These are phyloP conservation scores for Emmonsiellopsis sp. DNA, from an alignment of 2,329 filamentous ascomycete genomes.

Conservation along the genomic window DNA sequence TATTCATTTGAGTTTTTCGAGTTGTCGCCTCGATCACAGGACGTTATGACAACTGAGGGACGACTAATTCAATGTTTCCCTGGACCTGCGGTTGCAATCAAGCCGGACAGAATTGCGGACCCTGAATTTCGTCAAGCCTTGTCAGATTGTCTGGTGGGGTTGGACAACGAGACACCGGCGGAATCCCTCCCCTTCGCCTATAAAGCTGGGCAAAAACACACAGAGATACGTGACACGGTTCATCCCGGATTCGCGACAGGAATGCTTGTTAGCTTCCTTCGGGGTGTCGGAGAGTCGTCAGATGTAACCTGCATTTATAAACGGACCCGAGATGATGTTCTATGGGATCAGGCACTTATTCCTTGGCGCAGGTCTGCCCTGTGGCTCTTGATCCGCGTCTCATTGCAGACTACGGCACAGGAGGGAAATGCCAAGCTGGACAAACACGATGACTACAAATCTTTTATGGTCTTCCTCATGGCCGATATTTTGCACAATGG, in stretches of 20 bases:
- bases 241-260: constrained; percentile 44
- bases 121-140: constrained; percentile 19
- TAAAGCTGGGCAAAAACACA: neutral
- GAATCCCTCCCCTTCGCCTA: neutral
- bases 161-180: constrained; percentile 24
- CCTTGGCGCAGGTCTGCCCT: constrained; percentile 46
- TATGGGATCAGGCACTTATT: constrained; percentile 26
- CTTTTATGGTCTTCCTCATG: constrained; percentile 41
- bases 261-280: constrained; percentile 33
- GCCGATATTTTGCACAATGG: constrained; percentile 23
- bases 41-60: constrained; percentile 29
- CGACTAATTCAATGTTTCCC: constrained; percentile 40
- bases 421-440: constrained; percentile 26
- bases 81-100: constrained; percentile 26
- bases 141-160: constrained; percentile 22
- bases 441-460: constrained; percentile 35
- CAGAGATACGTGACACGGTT: neutral
- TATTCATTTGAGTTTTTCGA: constrained; percentile 38
- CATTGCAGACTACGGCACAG: constrained; percentile 39
- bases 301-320: constrained; percentile 1
- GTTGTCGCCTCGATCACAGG: constrained; percentile 30
- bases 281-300: constrained; percentile 20
- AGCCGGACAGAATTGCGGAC: constrained; percentile 14
- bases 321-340: constrained; percentile 40
- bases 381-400: constrained; percentile 48